Base-by-base conservation (phyloP, 225 moss, liverwort and hornwort species). In the Pleurozium schreberi region DNA sequence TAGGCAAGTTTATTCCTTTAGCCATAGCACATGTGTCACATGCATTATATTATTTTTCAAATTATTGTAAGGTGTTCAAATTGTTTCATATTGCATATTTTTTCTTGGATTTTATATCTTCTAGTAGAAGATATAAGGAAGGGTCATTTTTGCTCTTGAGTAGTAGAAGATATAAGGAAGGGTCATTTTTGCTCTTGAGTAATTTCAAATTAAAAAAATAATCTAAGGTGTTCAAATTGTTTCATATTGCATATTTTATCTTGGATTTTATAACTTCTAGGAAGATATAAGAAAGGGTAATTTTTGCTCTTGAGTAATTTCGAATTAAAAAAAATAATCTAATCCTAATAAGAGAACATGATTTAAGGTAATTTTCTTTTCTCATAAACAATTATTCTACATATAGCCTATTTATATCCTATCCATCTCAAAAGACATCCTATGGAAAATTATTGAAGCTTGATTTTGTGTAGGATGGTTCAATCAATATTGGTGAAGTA, bases 401-500 rank as follows among this genome's bases (percentile, higher is more conserved):
- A 49, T 19, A 28, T 19, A 49, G 14, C 20, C 8, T 33, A 67
- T 26, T 28, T 45, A 33, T 26, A 26, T 26, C 20, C 7, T 66
- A 79, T 31, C 18, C 2, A 53, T 53, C 0, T 21, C 4, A 30
- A 28, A 50, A 45, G 16, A 17, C 30, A 14, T 58, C 17, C 1
- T 31, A 4, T 58, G 3, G 26, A 5, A 70, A 86, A 87, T 43
- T 27, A 25, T 40, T 67, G 9, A 36, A 36, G 25, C 22, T 59
- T 79, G 67, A 22, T 28, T 19, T 22, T 67, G 5, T 81, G 49
- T 50, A 92, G 87, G 90, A 89, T 87, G 82, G 64, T 89, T 87
- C 63, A 82, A 87, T 63, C 20, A 8, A 89, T 64, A 87, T 49
- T 89, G 67, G 59, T 91, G 92, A 87, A 87, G 89, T 45, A 68